These are phyloP conservation scores for Oldenlandia corymbosa DNA, from an alignment of 257 asterid genomes.

Conservation along the genomic window DNA sequence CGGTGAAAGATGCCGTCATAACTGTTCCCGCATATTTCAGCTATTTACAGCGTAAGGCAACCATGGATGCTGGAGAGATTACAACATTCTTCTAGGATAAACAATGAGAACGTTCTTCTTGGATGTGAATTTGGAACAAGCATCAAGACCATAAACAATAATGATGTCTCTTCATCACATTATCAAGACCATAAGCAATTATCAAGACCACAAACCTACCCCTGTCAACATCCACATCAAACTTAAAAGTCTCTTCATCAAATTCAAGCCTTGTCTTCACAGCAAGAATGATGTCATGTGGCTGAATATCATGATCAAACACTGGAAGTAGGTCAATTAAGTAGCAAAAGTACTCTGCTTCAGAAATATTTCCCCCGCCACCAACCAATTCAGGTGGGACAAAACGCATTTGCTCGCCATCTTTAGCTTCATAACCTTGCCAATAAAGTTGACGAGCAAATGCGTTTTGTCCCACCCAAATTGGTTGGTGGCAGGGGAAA, in stretches of 20 bases:
- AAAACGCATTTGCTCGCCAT: conserved; percentile 37
- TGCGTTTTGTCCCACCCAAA: conserved; percentile 50
- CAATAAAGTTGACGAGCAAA: conserved; percentile 27
- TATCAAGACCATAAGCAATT: too few species aligned
- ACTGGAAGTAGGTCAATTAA: conserved; percentile 35
- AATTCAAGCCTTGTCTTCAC: conserved; percentile 37
- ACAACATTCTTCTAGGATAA: too few species aligned
- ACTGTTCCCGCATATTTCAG: too few species aligned
- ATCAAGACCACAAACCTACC: conserved; percentile 35
- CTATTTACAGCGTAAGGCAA: too few species aligned
- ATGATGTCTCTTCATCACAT: too few species aligned
- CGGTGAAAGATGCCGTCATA: too few species aligned
- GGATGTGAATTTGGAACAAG: too few species aligned
- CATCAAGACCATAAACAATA: too few species aligned
- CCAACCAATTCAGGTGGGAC: conserved; percentile 61
- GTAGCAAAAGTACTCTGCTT: conserved; percentile 38
- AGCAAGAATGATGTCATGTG: conserved; percentile 48
- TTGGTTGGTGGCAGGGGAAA: conserved; percentile 33
- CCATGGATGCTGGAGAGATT: too few species aligned
- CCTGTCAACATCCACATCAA: conserved; percentile 50
- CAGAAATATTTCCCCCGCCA: conserved; percentile 12
- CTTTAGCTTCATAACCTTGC: conserved; percentile 35
- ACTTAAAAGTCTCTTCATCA: conserved; percentile 26
- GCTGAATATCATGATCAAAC: conserved; percentile 32
- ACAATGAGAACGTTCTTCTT: too few species aligned